Base-by-base conservation (phyloP, 2,329 filamentous ascomycete species). In the Calonectria pseudoreteaudii region DNA sequence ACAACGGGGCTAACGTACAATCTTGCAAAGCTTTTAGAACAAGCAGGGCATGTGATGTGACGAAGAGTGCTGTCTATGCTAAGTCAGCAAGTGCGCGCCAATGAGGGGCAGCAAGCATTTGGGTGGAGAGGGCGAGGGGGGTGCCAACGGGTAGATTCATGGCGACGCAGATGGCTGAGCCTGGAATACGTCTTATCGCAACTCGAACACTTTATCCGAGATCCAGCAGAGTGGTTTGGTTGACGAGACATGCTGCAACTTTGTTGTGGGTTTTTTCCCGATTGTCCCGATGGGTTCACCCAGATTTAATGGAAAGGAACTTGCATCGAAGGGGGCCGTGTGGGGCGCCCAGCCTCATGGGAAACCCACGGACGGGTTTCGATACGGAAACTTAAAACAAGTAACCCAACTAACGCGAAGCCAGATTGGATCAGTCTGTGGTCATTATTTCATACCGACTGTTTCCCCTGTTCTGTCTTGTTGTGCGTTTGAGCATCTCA, bases 131-230 rank as follows among this genome's bases (percentile, higher is more conserved):
- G n/a, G n/a, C n/a, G n/a, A n/a, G n/a, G n/a, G 18, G 30, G n/a
- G 28, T 13, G 38, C 65, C n/a, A 38, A 74, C 72, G 72, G n/a
- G 70, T 62, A 14, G 69, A 62, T 62, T 72, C 72, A 56, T 74
- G 72, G 34, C 72, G 72, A 1, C 72, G 64, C 13, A 74, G n/a
- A 31, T 74, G 72, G 31, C 69, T 72, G 13, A 41, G n/a, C 20
- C 72, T 72, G 10, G 69, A 69, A 34, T 74, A 74, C 20, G 47
- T 74, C 66, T 74, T 74, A 2, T 62, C 69, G 20, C 72, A 74
- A 11, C 13, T 26, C 1, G 66, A 62, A 16, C 66, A 69, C 28
- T 50, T 28, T 20, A 69, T n/a, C 53, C 66, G 66, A 47, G 50
- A 36, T 16, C n/a, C 36, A 16, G 69, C 69, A 14, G 68, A 49